Conservation (phyloP, 1,139 yeast genomes). For the Blastobotrys persicus region DNA sequence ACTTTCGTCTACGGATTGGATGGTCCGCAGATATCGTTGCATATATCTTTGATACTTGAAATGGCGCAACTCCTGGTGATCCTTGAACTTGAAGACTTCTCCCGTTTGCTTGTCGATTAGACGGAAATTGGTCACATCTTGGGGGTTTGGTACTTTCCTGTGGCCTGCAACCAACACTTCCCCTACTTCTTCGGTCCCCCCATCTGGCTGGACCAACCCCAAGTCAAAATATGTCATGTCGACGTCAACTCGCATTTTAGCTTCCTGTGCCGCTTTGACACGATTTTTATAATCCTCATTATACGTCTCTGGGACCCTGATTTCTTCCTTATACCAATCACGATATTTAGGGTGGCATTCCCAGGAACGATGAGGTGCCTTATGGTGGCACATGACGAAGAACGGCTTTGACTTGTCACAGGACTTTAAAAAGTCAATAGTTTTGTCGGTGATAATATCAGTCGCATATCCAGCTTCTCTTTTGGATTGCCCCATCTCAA, state of each 20-base stretch:
- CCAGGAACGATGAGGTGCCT: slow-evolving; percentile 18
- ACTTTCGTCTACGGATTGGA: slow-evolving; percentile 14
- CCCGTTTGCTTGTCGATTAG: slow-evolving; percentile 12
- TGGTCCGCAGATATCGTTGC: slow-evolving; percentile 13
- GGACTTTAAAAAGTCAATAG: slow-evolving; percentile 5
- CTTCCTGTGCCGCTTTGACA: slow-evolving; percentile 15
- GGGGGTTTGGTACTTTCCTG: slow-evolving; percentile 11
- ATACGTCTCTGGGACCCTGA: slow-evolving; percentile 14
- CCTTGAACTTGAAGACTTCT: slow-evolving; percentile 10
- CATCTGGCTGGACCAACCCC: slow-evolving; percentile 16
- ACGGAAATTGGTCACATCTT: slow-evolving; percentile 9
- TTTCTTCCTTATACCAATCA: slow-evolving; percentile 10
- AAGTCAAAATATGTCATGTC: slow-evolving; percentile 16
- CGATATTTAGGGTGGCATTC: slow-evolving; percentile 11
- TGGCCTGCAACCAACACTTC: not conserved
- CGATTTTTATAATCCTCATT: slow-evolving; percentile 16
- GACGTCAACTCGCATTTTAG: slow-evolving; percentile 15
- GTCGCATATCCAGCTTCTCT: slow-evolving; percentile 15
- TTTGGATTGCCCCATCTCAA: slow-evolving; percentile 11
- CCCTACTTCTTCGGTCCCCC: slow-evolving; percentile 3
- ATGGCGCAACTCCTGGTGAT: slow-evolving; percentile 12
- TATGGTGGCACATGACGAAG: slow-evolving; percentile 17
- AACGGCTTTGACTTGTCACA: slow-evolving; percentile 12
- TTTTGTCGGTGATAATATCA: slow-evolving; percentile 14
- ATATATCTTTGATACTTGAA: slow-evolving; percentile 16